Evolutionary conservation across 148 eudicot genomes (phyloP), one percentile per base, ranked within the genome.

Genomic region (Rhododendron kiyosumense): DNA sequence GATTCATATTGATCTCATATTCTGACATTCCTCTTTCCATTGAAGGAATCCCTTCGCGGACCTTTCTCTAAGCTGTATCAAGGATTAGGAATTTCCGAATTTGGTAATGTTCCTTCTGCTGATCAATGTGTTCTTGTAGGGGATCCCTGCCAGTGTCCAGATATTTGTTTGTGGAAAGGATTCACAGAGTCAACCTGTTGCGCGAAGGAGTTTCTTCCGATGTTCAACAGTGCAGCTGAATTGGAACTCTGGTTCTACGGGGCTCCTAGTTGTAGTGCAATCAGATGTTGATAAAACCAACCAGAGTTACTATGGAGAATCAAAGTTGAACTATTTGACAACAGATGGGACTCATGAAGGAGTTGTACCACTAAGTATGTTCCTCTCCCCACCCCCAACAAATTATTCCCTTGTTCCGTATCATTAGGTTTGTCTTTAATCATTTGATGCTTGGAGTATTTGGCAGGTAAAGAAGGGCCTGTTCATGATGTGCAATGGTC

Each of bases 401-500:
- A 28, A 74, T 59, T 67, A 38, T 81, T 48, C 28, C 43, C 49
- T 41, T 34, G 14, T 46, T 78, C 5, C 48, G 51, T 17, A 78
- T 79, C 30, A 41, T 85, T 46, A 85, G 34, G 48, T 74, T 30
- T 61, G 45, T 45, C 78, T 86, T 36, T 46, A 83, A 28, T 38
- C 74, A 76, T 86, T 71, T 89, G 84, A 89, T 79, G 78, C 81
- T 81, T 51, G 78, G 43, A 79, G 32, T 57, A 13, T 18, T 88
- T 85, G 81, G 85, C 94, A 97, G 98, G 95, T 88, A 93, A 95
- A 91, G 99, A 97, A 85, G 99, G 99, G 79, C 99, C 99, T 69
- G 91, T 97, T 63, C 99, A 97, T 88, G 99, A 97, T 93, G 99
- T 95, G 89, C 98, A 94, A 80, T 97, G 99, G 99, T 97, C 99